Conservation (phyloP, 768 basidiomycete genomes). For the Panellus pusillus region DNA sequence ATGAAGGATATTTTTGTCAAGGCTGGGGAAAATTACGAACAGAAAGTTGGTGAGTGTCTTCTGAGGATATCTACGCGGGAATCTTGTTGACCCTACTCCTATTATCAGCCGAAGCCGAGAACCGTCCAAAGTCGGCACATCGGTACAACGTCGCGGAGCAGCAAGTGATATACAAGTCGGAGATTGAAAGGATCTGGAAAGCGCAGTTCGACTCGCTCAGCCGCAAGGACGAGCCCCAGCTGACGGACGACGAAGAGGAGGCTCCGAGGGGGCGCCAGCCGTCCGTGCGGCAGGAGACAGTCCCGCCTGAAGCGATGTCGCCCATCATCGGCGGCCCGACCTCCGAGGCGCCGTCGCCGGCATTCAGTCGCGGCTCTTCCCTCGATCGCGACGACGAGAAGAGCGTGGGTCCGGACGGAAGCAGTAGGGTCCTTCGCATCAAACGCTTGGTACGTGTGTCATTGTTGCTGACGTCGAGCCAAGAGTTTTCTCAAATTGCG, state of each 20-base stretch:
- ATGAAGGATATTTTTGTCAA: constrained; percentile 99
- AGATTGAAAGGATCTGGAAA: constrained; percentile 97
- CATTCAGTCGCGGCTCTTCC: constrained; percentile 74
- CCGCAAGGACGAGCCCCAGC: constrained; percentile 77
- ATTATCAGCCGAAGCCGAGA: constrained; percentile 77
- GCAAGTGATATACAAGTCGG: constrained; percentile 93
- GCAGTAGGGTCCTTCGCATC: constrained; percentile 78
- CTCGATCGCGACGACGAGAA: constrained; percentile 72
- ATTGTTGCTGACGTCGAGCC: neutral
- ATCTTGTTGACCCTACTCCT: constrained; percentile 11
- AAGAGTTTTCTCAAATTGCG: neutral
- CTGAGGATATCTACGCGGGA: constrained; percentile 5
- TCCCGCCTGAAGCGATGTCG: constrained; percentile 42
- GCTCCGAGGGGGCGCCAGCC: constrained; percentile 30
- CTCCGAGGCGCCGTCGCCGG: constrained; percentile 52
- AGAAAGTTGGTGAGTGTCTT: constrained; percentile 65
- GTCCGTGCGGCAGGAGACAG: constrained; percentile 34
- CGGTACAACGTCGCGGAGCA: constrained; percentile 96
- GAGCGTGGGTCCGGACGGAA: constrained; percentile 72
- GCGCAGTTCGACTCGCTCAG: constrained; percentile 87
- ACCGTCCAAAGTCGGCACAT: constrained; percentile 83
- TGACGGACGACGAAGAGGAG: constrained; percentile 67
- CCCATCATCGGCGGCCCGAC: constrained; percentile 33
- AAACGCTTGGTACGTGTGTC: constrained; percentile 64
- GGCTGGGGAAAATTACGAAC: constrained; percentile 91